Conservation (phyloP, 139 green algal species). For the Asterochloris erici region DNA sequence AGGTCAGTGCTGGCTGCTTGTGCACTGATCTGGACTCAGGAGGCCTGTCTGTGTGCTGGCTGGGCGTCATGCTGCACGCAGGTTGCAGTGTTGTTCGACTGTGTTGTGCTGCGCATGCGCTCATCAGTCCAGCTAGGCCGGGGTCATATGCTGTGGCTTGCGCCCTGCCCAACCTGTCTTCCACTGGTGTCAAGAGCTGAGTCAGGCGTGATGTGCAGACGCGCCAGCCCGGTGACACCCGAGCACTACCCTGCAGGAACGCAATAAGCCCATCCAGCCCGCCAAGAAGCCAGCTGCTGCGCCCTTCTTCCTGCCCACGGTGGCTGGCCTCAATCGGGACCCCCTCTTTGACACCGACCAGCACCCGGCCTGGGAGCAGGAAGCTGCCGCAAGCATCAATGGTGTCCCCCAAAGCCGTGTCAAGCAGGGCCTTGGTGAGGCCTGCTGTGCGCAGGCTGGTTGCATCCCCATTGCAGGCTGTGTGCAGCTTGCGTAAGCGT, state of each 20-base stretch:
- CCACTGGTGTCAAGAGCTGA: not conserved
- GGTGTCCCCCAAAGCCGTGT: not conserved
- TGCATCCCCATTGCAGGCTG: no score
- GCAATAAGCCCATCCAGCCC: conserved; percentile 85
- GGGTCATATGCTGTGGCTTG: not conserved
- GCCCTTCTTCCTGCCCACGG: conserved; percentile 96
- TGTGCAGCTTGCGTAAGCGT: not conserved
- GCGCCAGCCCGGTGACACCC: no score
- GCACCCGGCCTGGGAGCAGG: not conserved
- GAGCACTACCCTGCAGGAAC: conserved; percentile 23
- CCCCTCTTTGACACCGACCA: conserved; percentile 17
- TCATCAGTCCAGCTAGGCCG: no score
- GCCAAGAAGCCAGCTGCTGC: conserved; percentile 90
- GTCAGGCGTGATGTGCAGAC: not conserved
- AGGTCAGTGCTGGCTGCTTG: conserved; percentile 35
- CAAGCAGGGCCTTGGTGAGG: not conserved
- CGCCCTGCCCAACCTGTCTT: no score
- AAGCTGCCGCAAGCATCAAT: not conserved
- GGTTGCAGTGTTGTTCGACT: not conserved
- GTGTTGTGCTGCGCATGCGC: not conserved
- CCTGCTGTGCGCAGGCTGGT: not conserved
- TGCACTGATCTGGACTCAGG: not conserved
- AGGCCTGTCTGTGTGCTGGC: no score
- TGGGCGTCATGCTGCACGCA: not conserved
- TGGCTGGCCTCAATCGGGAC: conserved; percentile 26